Evolutionary conservation across 495 filamentous ascomycete genomes (phyloP).

Genomic region (Opeltia flavorubescens): DNA sequence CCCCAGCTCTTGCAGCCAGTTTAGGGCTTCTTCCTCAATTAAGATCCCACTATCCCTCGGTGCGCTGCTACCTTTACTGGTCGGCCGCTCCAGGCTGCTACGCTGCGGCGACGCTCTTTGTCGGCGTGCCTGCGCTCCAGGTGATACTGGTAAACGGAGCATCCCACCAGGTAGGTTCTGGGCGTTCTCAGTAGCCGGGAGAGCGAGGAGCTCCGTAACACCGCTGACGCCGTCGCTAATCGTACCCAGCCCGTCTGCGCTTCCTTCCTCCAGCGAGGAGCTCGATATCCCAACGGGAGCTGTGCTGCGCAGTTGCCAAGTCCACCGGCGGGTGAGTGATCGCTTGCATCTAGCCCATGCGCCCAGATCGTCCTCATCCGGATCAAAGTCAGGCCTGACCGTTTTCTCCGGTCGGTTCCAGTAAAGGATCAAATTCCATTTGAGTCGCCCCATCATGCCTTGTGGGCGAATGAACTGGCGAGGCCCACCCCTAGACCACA

Average conservation of each 20-base stretch:
- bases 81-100: constrained; percentile 6
- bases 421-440: constrained; percentile 30
- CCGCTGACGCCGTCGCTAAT: constrained; percentile 15
- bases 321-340: constrained; percentile 29
- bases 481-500: constrained; percentile 36
- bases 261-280: constrained; percentile 10
- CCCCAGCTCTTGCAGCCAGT: constrained; percentile 14
- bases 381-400: constrained; percentile 14
- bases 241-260: constrained; percentile 11
- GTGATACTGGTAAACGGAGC: constrained; percentile 4
- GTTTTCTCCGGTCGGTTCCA: constrained; percentile 30
- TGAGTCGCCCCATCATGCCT: constrained; percentile 19
- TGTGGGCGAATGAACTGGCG: constrained; percentile 24
- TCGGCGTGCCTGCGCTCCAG: constrained; percentile 3
- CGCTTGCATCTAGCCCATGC: constrained; percentile 30
- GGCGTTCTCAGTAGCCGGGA: constrained; percentile 5
- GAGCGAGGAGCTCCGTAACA: constrained; percentile 8
- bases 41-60: constrained; percentile 27
- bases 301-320: constrained; percentile 17
- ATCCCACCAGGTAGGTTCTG: constrained; percentile 12
- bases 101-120: constrained; percentile 4
- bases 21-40: constrained; percentile 30
- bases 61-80: constrained; percentile 9
- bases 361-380: constrained; percentile 25
- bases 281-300: constrained; percentile 4